A percentile compares a stretch with the other conserved stretches of the same genome.
Evolutionary conservation across 169 alveolate species (phyloP).

Genomic region (Sarcocystis neurona): DNA sequence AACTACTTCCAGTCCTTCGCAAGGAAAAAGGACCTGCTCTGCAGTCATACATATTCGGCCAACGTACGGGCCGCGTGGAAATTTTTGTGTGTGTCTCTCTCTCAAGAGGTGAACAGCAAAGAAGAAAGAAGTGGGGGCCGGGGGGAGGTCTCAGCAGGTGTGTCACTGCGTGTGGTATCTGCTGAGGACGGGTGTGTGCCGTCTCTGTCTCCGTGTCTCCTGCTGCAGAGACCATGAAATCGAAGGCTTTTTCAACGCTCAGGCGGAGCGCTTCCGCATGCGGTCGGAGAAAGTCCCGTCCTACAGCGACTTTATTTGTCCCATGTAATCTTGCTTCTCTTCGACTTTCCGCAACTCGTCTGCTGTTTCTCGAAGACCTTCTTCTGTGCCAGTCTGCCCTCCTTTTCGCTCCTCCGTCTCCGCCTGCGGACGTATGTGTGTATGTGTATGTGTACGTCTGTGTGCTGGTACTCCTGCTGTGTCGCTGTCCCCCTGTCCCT

Average conservation of each 20-base stretch:
- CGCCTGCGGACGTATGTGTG: no score
- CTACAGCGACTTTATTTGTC: constrained; percentile 26
- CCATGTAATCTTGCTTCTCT: neutral
- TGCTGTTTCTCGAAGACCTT: neutral
- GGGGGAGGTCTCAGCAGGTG: no score
- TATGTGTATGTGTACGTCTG: no score
- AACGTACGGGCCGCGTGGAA: neutral
- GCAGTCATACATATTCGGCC: no score
- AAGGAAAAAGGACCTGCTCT: no score
- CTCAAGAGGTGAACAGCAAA: neutral
- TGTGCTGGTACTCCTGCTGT: no score
- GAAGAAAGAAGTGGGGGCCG: neutral
- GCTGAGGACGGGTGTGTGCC: neutral
- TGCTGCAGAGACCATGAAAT: constrained; percentile 35
- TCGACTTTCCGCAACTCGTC: neutral
- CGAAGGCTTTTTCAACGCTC: constrained; percentile 30
- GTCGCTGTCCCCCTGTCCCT: no score
- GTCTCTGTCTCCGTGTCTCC: neutral
- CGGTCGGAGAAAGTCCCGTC: constrained; percentile 26
- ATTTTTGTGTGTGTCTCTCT: neutral
- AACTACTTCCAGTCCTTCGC: no score
- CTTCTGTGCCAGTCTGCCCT: no score
- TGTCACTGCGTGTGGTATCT: neutral
- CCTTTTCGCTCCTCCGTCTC: neutral
- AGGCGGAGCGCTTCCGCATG: constrained; percentile 41